phyloP scores from a whole-genome alignment of 2,329 filamentous ascomycete species.

The Penicillium nordicum region DNA sequence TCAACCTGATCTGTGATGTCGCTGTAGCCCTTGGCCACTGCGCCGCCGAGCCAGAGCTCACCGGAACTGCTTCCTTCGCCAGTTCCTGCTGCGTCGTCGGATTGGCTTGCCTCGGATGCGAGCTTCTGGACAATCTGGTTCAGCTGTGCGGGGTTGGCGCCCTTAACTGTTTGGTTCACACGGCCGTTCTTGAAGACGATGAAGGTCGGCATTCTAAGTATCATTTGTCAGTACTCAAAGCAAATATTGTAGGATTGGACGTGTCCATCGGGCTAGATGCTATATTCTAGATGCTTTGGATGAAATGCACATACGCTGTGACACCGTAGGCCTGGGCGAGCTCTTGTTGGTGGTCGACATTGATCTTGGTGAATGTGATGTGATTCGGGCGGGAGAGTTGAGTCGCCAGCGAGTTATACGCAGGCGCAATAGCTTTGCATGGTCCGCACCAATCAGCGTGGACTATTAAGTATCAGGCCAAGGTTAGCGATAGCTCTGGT shows the following conservation, averaged over 20 bases:
- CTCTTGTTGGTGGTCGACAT: slow-evolving; percentile 72
- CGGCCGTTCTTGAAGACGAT: slow-evolving; percentile 75
- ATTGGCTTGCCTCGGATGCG: slow-evolving; percentile 57
- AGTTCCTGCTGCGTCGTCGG: slow-evolving; percentile 40
- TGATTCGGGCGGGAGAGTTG: slow-evolving; percentile 67
- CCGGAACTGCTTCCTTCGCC: slow-evolving; percentile 44
- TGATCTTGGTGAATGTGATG: slow-evolving; percentile 83
- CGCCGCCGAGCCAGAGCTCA: slow-evolving; percentile 67
- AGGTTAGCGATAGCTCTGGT: slow-evolving; percentile 22
- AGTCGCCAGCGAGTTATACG: slow-evolving; percentile 73
- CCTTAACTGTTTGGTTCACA: slow-evolving; percentile 65
- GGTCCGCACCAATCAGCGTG: slow-evolving; percentile 83
- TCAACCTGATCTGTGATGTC: slow-evolving; percentile 85
- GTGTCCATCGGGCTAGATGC: not conserved
- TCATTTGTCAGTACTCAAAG: slow-evolving; percentile 37
- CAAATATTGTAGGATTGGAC: not conserved
- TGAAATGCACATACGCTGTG: slow-evolving; percentile 52
- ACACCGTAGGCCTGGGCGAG: slow-evolving; percentile 72
- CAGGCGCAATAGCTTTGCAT: slow-evolving; percentile 77
- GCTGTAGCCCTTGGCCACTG: slow-evolving; percentile 72
- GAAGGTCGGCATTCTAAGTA: slow-evolving; percentile 69
- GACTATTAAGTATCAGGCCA: slow-evolving; percentile 53
- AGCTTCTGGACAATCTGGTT: slow-evolving; percentile 69
- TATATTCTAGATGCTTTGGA: not conserved
- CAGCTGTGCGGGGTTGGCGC: slow-evolving; percentile 69